These are phyloP conservation scores for Penicillium bovifimosum DNA, from an alignment of 495 filamentous ascomycete species.

Conservation along the genomic window DNA sequence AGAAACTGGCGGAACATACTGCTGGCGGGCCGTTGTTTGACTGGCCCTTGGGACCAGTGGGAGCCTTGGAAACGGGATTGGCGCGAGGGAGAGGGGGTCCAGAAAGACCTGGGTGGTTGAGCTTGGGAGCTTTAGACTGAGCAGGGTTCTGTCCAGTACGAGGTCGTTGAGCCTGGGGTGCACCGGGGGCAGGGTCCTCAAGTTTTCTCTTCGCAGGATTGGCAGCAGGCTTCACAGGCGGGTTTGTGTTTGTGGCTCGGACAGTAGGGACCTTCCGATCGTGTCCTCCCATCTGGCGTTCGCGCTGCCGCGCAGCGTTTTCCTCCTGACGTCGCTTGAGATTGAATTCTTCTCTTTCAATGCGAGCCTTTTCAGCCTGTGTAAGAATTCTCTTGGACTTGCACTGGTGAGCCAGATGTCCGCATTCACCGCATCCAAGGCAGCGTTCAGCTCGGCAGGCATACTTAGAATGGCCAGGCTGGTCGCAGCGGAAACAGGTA, in stretches of 20 bases:
- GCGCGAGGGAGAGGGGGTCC: background rate
- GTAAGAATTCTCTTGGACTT: slow-evolving; percentile 27
- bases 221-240: slow-evolving; percentile 8
- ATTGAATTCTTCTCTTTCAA: slow-evolving; percentile 31
- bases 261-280: slow-evolving; percentile 44
- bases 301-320: slow-evolving; percentile 35
- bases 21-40: slow-evolving; percentile 17
- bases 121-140: background rate
- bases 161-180: slow-evolving; percentile 22
- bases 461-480: slow-evolving; percentile 32
- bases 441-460: slow-evolving; percentile 42
- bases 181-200: slow-evolving; percentile 28
- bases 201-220: slow-evolving; percentile 42
- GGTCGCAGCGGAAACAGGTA: slow-evolving; percentile 42
- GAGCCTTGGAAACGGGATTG: slow-evolving; percentile 5
- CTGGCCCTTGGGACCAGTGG: slow-evolving; percentile 2
- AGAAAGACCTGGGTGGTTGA: background rate
- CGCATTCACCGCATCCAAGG: slow-evolving; percentile 42
- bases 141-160: slow-evolving; percentile 22
- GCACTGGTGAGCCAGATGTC: slow-evolving; percentile 36
- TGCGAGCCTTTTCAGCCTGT: slow-evolving; percentile 27
- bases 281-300: slow-evolving; percentile 40
- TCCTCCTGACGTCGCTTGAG: slow-evolving; percentile 29
- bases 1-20: slow-evolving; percentile 25
- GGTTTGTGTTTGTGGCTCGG: slow-evolving; percentile 24